Conservation (phyloP, 306 rosid genomes). For the Quercus cerris region DNA sequence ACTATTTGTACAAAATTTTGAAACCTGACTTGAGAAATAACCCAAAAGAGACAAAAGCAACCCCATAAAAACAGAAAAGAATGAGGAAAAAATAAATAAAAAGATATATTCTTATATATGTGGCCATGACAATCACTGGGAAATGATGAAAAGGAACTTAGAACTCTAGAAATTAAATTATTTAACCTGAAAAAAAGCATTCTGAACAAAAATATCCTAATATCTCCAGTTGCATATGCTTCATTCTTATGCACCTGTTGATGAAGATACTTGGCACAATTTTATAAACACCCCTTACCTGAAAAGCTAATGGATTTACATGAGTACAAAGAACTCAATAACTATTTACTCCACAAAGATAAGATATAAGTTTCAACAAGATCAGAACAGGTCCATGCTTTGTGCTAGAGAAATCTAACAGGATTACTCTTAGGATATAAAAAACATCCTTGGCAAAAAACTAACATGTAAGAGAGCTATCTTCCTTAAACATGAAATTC, state of each 20-base stretch:
- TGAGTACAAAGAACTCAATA: conserved; percentile 7
- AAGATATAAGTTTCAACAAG: no score
- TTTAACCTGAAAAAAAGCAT: conserved; percentile 77
- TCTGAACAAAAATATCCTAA: conserved; percentile 70
- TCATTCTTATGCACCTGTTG: conserved; percentile 78
- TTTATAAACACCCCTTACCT: conserved; percentile 94
- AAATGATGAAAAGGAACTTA: conserved; percentile 21
- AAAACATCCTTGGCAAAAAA: no score
- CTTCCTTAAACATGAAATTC: no score
- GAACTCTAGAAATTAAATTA: conserved; percentile 14
- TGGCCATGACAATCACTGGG: background rate
- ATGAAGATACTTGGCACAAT: conserved; percentile 92
- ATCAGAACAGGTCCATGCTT: no score
- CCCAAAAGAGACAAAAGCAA: no score
- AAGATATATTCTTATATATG: background rate
- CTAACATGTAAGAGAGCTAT: no score
- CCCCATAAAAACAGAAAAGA: no score
- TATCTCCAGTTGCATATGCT: conserved; percentile 65
- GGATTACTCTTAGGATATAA: no score
- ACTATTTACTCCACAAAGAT: background rate
- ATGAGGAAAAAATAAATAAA: no score
- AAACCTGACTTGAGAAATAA: no score
- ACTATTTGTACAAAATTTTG: no score
- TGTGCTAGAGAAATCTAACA: no score
- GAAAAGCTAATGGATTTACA: conserved; percentile 30